Conservation (phyloP, 805 yeast species). For the Blastobotrys muscicola region DNA sequence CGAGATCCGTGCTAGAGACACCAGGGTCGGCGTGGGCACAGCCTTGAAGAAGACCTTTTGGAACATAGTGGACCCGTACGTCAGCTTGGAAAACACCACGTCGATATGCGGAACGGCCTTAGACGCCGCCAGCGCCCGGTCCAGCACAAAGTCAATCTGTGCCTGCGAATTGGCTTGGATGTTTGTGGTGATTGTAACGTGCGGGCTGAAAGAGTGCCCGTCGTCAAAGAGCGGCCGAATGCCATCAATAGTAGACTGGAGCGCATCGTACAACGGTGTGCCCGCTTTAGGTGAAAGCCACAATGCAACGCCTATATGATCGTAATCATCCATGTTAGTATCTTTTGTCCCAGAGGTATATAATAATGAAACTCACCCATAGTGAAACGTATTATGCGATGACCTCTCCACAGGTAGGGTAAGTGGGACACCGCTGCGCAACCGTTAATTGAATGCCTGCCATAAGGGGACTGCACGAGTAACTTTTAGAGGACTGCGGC, state of each 20-base stretch:
- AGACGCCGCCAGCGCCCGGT: conserved; percentile 50
- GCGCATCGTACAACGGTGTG: conserved; percentile 44
- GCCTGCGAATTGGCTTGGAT: conserved; percentile 37
- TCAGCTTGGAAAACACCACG: conserved; percentile 35
- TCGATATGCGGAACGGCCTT: conserved; percentile 31
- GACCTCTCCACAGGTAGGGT: no score
- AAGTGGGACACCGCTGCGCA: no score
- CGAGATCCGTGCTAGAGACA: conserved; percentile 39
- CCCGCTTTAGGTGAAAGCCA: conserved; percentile 67
- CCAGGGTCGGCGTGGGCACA: conserved; percentile 35
- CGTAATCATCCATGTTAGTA: no score
- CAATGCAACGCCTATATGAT: conserved; percentile 42
- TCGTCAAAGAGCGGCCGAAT: conserved; percentile 63
- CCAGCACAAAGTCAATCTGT: conserved; percentile 51
- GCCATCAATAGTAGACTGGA: conserved; percentile 52
- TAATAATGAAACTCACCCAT: no score
- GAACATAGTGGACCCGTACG: conserved; percentile 41
- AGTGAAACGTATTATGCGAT: no score
- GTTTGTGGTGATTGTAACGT: conserved; percentile 63
- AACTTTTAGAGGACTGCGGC: no score
- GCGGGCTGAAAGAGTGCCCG: conserved; percentile 64
- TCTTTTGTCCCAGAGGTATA: no score
- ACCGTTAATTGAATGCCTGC: no score
- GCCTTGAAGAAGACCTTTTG: conserved; percentile 46
- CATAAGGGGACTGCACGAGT: no score